Base-by-base conservation (phyloP, 2,329 filamentous ascomycete genomes). In the Pseudogymnoascus sp. region DNA sequence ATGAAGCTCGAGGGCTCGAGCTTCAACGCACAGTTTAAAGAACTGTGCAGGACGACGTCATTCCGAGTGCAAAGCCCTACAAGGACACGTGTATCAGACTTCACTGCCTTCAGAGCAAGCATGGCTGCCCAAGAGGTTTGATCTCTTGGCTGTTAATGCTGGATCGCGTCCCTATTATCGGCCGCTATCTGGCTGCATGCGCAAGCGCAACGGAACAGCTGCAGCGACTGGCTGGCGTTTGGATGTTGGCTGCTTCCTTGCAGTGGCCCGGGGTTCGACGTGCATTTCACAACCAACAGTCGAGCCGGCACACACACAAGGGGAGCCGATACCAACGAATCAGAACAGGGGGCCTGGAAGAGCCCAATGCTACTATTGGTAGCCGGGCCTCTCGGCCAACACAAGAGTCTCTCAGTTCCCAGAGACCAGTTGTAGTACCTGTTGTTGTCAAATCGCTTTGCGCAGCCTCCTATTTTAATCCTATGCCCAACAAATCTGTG, bases 241-340 rank as follows among this genome's bases (percentile, higher is more conserved):
- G 49, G 16, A 55, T 55, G 49, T 55, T 33, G 49, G 49, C 49
- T 35, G 3, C 49, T 55, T 55, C 49, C 49, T 55, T 55, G 49
- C 16, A 33, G 49, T 55, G n/a, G 49, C 12, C 26, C 29, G 29
- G 49, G 49, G 29, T 55, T 55, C 49, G 49, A 33, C 29, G 49
- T 55, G 49, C 49, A 55, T 55, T 55, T 55, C 49, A 55, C 49
- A 55, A 55, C 49, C 49, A 55, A 55, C 49, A 55, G 49, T 35
- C n/a, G n/a, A 55, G 49, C 29, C 29, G 29, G 49, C 29, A 12
- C 49, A 55, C 16, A 33, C 49, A 29, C 45, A 55, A 55, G 49
- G n/a, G 49, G 29, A 16, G 31, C 19, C 7, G 49, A 29, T n/a
- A 55, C 49, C 10, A 55, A 55, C 49, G 49, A 55, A 55, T 55